Conservation (phyloP, 2,329 filamentous ascomycete genomes). For the Trichoderma sp. region DNA sequence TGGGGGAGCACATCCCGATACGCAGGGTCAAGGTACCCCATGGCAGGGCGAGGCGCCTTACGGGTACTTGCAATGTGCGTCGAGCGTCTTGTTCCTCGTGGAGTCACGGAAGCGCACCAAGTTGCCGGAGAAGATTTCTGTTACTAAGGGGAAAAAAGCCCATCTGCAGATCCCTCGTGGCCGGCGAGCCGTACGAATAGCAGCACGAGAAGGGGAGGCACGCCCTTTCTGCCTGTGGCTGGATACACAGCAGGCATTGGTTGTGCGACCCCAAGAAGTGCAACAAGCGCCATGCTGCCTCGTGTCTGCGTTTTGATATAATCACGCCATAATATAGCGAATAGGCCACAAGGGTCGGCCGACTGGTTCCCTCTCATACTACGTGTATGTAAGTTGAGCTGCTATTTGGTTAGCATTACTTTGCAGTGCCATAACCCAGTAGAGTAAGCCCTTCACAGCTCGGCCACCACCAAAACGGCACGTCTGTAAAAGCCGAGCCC, state of each 20-base stretch:
- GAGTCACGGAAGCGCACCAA: background rate
- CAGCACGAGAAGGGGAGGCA: background rate
- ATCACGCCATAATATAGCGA: background rate
- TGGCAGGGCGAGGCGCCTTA: background rate
- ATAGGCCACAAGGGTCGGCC: background rate
- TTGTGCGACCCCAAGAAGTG: background rate
- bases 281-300: slow-evolving; percentile 3
- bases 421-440: background rate
- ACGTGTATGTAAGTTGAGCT: background rate
- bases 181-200: background rate
- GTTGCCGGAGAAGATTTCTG: background rate
- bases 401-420: background rate
- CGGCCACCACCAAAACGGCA: background rate
- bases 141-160: background rate
- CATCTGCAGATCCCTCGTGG: background rate
- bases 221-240: background rate
- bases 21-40: background rate
- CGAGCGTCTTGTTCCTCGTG: background rate
- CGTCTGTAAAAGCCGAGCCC: background rate
- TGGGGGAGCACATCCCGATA: background rate
- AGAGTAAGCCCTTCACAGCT: background rate
- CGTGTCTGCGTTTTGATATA: slow-evolving; percentile 1
- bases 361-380: slow-evolving; percentile 7
- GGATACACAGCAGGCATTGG: background rate
- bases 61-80: background rate